Percentiles rank a stretch among this genome's conserved stretches.
Evolutionary conservation across 2,329 filamentous ascomycete genomes (phyloP).

Genomic region (Penicillium sp.): DNA sequence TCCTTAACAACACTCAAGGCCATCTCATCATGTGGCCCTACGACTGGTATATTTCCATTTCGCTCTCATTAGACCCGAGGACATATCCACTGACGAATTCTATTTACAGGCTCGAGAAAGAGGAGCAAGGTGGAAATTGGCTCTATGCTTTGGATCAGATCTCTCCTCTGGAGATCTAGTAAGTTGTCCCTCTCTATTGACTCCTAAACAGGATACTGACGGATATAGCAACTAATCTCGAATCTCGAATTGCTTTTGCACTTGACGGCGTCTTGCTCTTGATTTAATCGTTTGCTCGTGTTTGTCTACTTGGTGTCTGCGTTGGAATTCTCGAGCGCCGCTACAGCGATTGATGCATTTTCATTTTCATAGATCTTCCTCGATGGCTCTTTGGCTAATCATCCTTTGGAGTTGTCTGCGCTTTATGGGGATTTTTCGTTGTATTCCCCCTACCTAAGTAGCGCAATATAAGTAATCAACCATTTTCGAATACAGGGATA

Average conservation of each 20-base stretch:
- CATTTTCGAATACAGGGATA: neutral
- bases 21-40: constrained; percentile 91
- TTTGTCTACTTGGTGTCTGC: neutral
- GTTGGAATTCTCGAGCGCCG: constrained; percentile 12
- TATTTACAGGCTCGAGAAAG: constrained; percentile 66
- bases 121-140: constrained; percentile 94
- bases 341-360: constrained; percentile 15
- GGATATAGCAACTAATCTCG: constrained; percentile 31
- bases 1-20: constrained; percentile 80
- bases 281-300: neutral
- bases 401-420: neutral
- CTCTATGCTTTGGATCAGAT: constrained; percentile 94
- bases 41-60: constrained; percentile 64
- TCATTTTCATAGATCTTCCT: constrained; percentile 1
- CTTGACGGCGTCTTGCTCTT: constrained; percentile 14
- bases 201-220: constrained; percentile 19
- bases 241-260: constrained; percentile 22
- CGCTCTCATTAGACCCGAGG: neutral
- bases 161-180: constrained; percentile 93
- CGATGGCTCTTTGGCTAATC: neutral
- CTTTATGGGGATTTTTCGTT: neutral
- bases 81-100: constrained; percentile 13
- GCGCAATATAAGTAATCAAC: neutral
- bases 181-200: constrained; percentile 22
- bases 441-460: neutral